phyloP scores from a whole-genome alignment of 1,284 basidiomycete genomes.

The Marasmius sp. region DNA sequence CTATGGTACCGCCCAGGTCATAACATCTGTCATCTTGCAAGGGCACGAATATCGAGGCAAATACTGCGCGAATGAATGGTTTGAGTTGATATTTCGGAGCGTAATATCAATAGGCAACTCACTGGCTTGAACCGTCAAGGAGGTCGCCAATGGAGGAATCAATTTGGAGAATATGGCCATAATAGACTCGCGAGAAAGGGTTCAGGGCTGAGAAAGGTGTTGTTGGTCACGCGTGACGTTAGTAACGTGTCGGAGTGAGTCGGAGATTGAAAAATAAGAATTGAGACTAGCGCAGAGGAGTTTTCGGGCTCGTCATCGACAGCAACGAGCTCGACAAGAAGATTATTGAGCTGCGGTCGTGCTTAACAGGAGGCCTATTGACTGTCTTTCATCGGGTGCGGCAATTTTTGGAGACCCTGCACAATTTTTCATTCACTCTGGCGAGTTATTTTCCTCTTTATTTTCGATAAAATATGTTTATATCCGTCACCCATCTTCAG shows the following conservation, averaged over 20 bases:
- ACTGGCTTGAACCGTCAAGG: slow-evolving; percentile 41
- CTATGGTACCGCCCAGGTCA: slow-evolving; percentile 60
- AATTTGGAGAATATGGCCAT: slow-evolving; percentile 41
- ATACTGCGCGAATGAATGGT: slow-evolving; percentile 28
- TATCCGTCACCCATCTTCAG: not conserved
- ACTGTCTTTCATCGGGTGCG: not conserved
- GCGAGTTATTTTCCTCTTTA: not conserved
- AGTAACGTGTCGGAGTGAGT: not conserved
- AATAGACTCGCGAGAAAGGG: not conserved
- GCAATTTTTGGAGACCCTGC: not conserved
- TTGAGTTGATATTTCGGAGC: too few species aligned
- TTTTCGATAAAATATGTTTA: not conserved
- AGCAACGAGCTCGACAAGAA: slow-evolving; percentile 4
- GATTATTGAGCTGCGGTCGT: not conserved
- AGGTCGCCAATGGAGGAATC: slow-evolving; percentile 32
- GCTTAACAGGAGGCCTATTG: not conserved
- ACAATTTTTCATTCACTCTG: not conserved
- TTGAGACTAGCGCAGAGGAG: not conserved
- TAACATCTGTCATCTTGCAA: slow-evolving; percentile 57
- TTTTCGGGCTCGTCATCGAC: slow-evolving; percentile 8
- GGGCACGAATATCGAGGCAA: slow-evolving; percentile 57
- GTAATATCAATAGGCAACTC: not conserved
- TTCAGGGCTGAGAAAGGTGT: not conserved
- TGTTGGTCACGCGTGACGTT: not conserved
- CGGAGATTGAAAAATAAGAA: slow-evolving; percentile 3